A percentile compares a stretch with the other conserved stretches of the same genome.
These are phyloP conservation scores for Pseudocercospora pini-densiflorae DNA, from an alignment of 2,329 filamentous ascomycete species.

Conservation along the genomic window DNA sequence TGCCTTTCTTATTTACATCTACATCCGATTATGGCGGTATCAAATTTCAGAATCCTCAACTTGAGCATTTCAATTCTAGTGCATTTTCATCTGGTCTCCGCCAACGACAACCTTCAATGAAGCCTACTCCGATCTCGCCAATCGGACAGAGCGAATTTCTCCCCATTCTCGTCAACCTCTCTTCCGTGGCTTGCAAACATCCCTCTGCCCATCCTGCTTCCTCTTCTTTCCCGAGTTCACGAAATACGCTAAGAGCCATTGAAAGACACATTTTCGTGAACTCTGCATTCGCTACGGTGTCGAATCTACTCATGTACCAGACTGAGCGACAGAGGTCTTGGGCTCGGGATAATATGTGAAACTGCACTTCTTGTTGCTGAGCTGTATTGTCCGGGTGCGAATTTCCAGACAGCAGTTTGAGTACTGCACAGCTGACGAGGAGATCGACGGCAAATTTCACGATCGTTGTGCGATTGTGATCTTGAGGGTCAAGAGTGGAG, in stretches of 20 bases:
- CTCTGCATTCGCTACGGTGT: neutral
- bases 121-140: too few species aligned
- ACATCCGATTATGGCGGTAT: too few species aligned
- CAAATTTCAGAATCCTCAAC: too few species aligned
- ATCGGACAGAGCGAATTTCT: too few species aligned
- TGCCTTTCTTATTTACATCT: too few species aligned
- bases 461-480: neutral
- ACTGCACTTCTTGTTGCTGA: neutral
- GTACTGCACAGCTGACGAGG: neutral
- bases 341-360: neutral
- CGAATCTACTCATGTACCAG: neutral
- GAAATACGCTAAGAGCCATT: neutral
- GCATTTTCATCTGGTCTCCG: too few species aligned
- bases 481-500: neutral
- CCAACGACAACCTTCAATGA: too few species aligned
- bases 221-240: too few species aligned
- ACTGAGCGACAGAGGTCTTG: neutral
- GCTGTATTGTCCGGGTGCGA: neutral
- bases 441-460: neutral
- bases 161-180: too few species aligned
- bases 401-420: neutral
- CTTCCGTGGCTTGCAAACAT: too few species aligned
- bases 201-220: too few species aligned
- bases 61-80: too few species aligned
- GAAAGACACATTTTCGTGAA: neutral